These are phyloP conservation scores for Apiospora pterosperma DNA, from an alignment of 2,329 filamentous ascomycete genomes.

Conservation along the genomic window DNA sequence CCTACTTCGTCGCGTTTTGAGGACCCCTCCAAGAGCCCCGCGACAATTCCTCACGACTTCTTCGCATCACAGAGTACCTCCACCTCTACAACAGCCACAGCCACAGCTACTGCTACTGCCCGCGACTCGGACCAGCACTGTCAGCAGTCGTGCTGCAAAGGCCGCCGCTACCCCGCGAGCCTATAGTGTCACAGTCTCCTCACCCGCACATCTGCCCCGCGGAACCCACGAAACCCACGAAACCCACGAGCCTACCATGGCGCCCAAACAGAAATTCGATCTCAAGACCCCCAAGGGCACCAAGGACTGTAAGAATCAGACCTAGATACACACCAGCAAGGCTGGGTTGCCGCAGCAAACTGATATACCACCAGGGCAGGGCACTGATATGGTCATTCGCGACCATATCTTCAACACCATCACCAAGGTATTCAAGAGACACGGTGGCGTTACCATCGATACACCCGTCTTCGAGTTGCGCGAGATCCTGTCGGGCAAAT, in stretches of 20 bases:
- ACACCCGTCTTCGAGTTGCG: slow-evolving; percentile 72
- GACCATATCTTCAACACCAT: slow-evolving; percentile 69
- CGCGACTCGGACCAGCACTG: neutral
- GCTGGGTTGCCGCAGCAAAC: neutral
- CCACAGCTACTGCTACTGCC: slow-evolving; percentile 4
- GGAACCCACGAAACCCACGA: neutral
- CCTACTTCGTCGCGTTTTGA: slow-evolving; percentile 9
- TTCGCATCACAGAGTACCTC: neutral
- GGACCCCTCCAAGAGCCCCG: slow-evolving; percentile 1
- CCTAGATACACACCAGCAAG: neutral
- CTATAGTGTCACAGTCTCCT: slow-evolving; percentile 2
- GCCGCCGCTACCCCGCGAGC: slow-evolving; percentile 9
- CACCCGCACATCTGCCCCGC: slow-evolving; percentile 3
- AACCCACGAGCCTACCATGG: slow-evolving; percentile 22
- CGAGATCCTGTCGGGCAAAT: slow-evolving; percentile 67
- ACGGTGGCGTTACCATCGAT: slow-evolving; percentile 67
- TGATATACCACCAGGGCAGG: slow-evolving; percentile 50
- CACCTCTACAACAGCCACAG: neutral
- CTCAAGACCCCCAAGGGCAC: slow-evolving; percentile 91
- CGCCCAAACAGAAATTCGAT: slow-evolving; percentile 53
- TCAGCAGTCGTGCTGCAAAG: neutral
- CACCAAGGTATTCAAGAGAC: slow-evolving; percentile 48
- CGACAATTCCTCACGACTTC: neutral
- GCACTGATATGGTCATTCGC: slow-evolving; percentile 74
- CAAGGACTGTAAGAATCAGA: slow-evolving; percentile 62